phyloP scores from a whole-genome alignment of 371 early-diverging fungal genomes.

The Mucor irregularis region DNA sequence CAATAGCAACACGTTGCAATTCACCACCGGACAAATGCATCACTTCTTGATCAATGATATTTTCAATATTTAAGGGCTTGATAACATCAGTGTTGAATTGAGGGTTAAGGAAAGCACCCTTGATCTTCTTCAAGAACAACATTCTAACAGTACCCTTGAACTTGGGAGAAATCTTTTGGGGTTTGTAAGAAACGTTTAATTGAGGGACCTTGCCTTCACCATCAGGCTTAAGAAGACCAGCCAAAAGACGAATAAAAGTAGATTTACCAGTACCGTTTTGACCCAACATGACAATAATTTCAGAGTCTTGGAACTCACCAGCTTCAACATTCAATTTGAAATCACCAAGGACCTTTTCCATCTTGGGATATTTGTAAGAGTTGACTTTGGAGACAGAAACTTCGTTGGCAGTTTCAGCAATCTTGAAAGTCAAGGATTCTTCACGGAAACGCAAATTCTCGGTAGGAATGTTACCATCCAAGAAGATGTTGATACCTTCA shows the following conservation, averaged over 20 bases:
- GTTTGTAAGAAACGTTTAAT: slow-evolving; percentile 96
- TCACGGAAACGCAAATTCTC: slow-evolving; percentile 99
- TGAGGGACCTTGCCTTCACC: slow-evolving; percentile 79
- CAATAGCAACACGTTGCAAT: slow-evolving; percentile 99
- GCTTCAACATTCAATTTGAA: slow-evolving; percentile 85
- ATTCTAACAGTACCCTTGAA: slow-evolving; percentile 96
- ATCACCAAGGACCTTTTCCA: slow-evolving; percentile 84
- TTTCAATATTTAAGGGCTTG: slow-evolving; percentile 95
- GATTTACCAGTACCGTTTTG: slow-evolving; percentile 99
- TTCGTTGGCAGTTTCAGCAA: slow-evolving; percentile 89
- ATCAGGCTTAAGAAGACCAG: slow-evolving; percentile 89
- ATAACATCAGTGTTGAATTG: slow-evolving; percentile 98
- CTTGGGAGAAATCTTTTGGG: slow-evolving; percentile 99
- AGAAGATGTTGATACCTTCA: slow-evolving; percentile 99
- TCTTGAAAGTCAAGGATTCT: slow-evolving; percentile 94
- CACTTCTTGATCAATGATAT: slow-evolving; percentile 93
- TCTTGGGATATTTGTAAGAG: slow-evolving; percentile 84
- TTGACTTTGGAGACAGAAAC: slow-evolving; percentile 62
- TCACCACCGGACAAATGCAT: slow-evolving; percentile 98
- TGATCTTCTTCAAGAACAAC: slow-evolving; percentile 95
- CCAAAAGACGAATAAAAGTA: slow-evolving; percentile 96
- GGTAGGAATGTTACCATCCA: slow-evolving; percentile 98
- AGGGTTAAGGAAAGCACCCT: slow-evolving; percentile 89
- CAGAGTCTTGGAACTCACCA: slow-evolving; percentile 96
- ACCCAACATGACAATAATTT: slow-evolving; percentile 99